These are phyloP conservation scores for Magnolia officinalis DNA, from an alignment of 164 flowering plant genomes.

Conservation along the genomic window DNA sequence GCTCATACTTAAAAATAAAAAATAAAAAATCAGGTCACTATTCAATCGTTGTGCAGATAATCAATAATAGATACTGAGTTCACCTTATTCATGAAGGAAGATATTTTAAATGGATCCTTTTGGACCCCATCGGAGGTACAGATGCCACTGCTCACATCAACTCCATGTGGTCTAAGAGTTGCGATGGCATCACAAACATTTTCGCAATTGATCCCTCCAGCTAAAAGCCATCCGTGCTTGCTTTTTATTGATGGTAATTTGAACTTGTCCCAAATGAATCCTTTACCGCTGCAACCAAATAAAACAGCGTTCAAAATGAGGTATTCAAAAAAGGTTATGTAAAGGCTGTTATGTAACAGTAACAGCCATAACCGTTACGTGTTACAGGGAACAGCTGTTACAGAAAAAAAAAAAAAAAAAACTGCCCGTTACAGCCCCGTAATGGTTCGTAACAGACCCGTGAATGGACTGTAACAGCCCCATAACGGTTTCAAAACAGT, in stretches of 20 bases:
- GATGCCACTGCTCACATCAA: constrained; percentile 96
- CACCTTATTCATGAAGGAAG: constrained; percentile 63
- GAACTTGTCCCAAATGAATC: constrained; percentile 82
- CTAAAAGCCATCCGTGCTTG: constrained; percentile 91
- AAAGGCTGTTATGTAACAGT: too few relatives aligned
- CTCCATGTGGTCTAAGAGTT: constrained; percentile 67
- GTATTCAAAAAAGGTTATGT: too few relatives aligned
- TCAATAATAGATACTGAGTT: constrained; percentile 17
- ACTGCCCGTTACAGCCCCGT: too few relatives aligned
- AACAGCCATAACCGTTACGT: too few relatives aligned
- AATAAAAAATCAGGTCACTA: neutral
- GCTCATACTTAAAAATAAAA: too few relatives aligned
- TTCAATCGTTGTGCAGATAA: neutral
- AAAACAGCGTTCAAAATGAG: neutral
- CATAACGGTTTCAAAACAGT: too few relatives aligned
- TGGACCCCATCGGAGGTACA: constrained; percentile 70
- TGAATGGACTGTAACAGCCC: too few relatives aligned
- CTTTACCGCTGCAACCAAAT: constrained; percentile 69
- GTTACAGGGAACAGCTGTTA: too few relatives aligned
- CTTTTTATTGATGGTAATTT: constrained; percentile 67
- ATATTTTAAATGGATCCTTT: constrained; percentile 59
- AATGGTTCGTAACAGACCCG: too few relatives aligned
- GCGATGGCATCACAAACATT: constrained; percentile 70
- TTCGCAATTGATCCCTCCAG: constrained; percentile 84
- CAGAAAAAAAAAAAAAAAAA: too few relatives aligned